These are phyloP conservation scores for Evernia prunastri DNA, from an alignment of 495 filamentous ascomycete genomes.

Conservation along the genomic window DNA sequence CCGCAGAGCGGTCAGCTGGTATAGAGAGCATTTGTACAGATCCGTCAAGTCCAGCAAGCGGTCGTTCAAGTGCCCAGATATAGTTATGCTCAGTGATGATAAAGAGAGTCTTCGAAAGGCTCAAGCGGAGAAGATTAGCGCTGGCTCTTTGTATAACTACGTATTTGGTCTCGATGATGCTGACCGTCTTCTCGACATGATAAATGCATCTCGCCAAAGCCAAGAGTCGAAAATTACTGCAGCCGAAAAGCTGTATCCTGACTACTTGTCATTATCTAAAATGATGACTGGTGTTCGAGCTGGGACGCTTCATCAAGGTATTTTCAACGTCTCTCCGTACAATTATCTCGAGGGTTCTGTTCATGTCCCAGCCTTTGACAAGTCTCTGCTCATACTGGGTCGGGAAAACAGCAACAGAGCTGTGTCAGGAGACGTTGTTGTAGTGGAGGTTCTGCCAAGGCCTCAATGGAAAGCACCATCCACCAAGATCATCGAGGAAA, in stretches of 20 bases:
- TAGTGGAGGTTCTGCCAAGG: conserved; percentile 84
- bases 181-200: conserved; percentile 87
- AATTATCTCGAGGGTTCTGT: conserved; percentile 94
- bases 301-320: conserved; percentile 83
- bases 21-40: conserved; percentile 66
- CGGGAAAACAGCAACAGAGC: conserved; percentile 93
- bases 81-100: conserved; percentile 93
- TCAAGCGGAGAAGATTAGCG: conserved; percentile 62
- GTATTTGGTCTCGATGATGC: conserved; percentile 77
- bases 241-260: conserved; percentile 69
- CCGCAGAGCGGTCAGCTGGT: conserved; percentile 81
- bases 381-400: conserved; percentile 79
- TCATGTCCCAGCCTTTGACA: conserved; percentile 82
- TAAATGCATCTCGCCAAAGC: conserved; percentile 65
- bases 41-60: conserved; percentile 49
- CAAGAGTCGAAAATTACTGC: conserved; percentile 56
- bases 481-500: conserved; percentile 91
- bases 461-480: conserved; percentile 96
- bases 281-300: conserved; percentile 87
- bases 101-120: conserved; percentile 79
- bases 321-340: conserved; percentile 93
- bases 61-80: conserved; percentile 57
- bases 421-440: conserved; percentile 83
- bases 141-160: conserved; percentile 66
- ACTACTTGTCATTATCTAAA: conserved; percentile 84